Conservation (phyloP, 768 basidiomycete genomes). For the Boletellus ananas region DNA sequence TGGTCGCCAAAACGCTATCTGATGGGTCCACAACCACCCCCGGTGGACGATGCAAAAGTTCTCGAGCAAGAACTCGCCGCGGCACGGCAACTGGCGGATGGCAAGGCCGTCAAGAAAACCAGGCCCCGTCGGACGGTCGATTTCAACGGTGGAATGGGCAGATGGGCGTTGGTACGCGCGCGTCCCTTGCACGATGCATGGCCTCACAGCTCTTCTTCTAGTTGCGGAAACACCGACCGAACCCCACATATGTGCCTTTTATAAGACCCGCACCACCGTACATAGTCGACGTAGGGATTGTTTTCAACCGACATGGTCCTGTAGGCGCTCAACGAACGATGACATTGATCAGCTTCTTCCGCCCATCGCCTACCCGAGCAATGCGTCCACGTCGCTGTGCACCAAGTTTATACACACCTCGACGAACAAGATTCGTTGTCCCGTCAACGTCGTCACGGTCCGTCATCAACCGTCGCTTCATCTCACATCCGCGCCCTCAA, state of each 20-base stretch:
- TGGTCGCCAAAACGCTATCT: conserved; percentile 77
- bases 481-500: not conserved
- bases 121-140: conserved; percentile 93
- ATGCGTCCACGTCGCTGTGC: conserved; percentile 89
- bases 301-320: conserved; percentile 12
- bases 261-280: conserved; percentile 85
- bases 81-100: conserved; percentile 68
- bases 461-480: conserved; percentile 31
- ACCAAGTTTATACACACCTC: conserved; percentile 98
- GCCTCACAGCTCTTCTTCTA: conserved; percentile 25
- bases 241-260: conserved; percentile 67
- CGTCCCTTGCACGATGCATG: too few species aligned
- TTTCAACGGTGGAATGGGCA: conserved; percentile 83
- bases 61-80: conserved; percentile 78
- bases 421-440: conserved; percentile 97
- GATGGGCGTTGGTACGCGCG: conserved; percentile 77
- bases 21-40: conserved; percentile 70
- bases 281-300: conserved; percentile 73
- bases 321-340: conserved; percentile 26
- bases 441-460: conserved; percentile 92
- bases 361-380: conserved; percentile 86
- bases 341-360: conserved; percentile 71
- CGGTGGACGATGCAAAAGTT: conserved; percentile 68
- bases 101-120: conserved; percentile 85
- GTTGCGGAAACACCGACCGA: conserved; percentile 77